Percentiles rank a stretch among this genome's conserved stretches.
phyloP scores from a whole-genome alignment of 768 basidiomycete genomes.

The Sporobolomyces roseus region DNA sequence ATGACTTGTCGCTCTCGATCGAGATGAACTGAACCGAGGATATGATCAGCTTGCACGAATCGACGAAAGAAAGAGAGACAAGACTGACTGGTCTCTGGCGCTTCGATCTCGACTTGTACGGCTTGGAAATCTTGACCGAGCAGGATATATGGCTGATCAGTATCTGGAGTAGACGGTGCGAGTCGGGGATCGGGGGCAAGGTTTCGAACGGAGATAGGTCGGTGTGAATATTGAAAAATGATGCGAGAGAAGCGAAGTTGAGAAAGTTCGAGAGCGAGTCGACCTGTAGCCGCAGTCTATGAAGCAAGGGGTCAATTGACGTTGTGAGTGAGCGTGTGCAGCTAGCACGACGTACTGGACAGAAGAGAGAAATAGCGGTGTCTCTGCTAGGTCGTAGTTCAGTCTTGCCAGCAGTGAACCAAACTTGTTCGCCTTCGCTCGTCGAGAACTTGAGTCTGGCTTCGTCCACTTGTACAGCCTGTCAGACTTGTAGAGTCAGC shows the following conservation, averaged over 20 bases:
- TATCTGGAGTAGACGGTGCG: not conserved
- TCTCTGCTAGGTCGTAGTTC: conserved; percentile 58
- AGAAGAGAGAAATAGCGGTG: conserved; percentile 61
- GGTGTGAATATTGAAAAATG: conserved; percentile 59
- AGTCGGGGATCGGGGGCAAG: conserved; percentile 29
- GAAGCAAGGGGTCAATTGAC: too few relatives aligned
- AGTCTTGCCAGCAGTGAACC: conserved; percentile 54
- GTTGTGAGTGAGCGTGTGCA: not conserved
- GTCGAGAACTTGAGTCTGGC: conserved; percentile 62
- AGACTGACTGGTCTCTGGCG: conserved; percentile 47
- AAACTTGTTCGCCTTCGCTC: conserved; percentile 61
- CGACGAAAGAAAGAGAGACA: not conserved
- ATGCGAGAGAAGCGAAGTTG: conserved; percentile 65
- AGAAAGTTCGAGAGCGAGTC: conserved; percentile 64
- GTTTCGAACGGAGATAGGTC: conserved; percentile 20
- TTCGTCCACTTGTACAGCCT: conserved; percentile 61
- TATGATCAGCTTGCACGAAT: too few relatives aligned
- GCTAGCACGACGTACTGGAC: conserved; percentile 50
- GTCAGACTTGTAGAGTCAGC: too few relatives aligned
- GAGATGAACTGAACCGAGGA: conserved; percentile 42
- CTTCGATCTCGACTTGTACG: conserved; percentile 59
- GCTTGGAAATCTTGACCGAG: conserved; percentile 64
- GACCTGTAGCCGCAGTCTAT: conserved; percentile 68
- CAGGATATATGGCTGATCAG: conserved; percentile 51
- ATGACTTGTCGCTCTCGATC: conserved; percentile 44